Conservation (phyloP, 345 rosid genomes). For the Hibiscus syriacus region DNA sequence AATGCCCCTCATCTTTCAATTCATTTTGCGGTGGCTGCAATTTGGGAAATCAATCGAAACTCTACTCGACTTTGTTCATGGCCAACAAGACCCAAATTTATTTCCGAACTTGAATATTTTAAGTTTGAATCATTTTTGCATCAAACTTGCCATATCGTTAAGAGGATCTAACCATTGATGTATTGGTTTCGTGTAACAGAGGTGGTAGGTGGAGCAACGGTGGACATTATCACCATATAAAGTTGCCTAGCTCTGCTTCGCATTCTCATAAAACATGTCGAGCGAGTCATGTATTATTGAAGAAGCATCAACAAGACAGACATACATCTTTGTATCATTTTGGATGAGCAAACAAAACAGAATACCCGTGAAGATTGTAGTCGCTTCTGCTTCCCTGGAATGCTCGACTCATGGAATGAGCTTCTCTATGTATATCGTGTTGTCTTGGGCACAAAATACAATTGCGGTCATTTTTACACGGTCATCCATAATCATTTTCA, state of each 20-base stretch:
- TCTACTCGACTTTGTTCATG: slow-evolving; percentile 36
- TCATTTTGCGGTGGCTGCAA: slow-evolving; percentile 39
- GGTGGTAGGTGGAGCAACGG: slow-evolving; percentile 45
- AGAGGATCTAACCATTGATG: neutral
- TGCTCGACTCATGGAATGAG: slow-evolving; percentile 66
- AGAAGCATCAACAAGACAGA: slow-evolving; percentile 31
- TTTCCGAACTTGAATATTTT: slow-evolving; percentile 56
- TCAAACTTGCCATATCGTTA: neutral
- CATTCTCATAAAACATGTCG: slow-evolving; percentile 19
- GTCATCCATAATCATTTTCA: too few relatives aligned
- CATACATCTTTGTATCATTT: slow-evolving; percentile 50
- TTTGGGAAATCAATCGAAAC: slow-evolving; percentile 37
- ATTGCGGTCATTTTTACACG: too few relatives aligned
- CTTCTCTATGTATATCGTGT: too few relatives aligned
- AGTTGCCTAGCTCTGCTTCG: slow-evolving; percentile 35
- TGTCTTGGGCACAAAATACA: too few relatives aligned
- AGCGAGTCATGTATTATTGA: slow-evolving; percentile 22
- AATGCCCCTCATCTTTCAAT: slow-evolving; percentile 7
- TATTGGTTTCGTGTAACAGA: slow-evolving; percentile 23
- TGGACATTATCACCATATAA: slow-evolving; percentile 12
- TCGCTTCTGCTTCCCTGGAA: slow-evolving; percentile 73
- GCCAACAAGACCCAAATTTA: slow-evolving; percentile 40
- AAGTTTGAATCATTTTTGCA: slow-evolving; percentile 24
- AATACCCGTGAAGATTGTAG: slow-evolving; percentile 57
- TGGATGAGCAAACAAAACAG: slow-evolving; percentile 31